These are phyloP conservation scores for Pezicula neosporulosa DNA, from an alignment of 2,329 filamentous ascomycete species.

Conservation along the genomic window DNA sequence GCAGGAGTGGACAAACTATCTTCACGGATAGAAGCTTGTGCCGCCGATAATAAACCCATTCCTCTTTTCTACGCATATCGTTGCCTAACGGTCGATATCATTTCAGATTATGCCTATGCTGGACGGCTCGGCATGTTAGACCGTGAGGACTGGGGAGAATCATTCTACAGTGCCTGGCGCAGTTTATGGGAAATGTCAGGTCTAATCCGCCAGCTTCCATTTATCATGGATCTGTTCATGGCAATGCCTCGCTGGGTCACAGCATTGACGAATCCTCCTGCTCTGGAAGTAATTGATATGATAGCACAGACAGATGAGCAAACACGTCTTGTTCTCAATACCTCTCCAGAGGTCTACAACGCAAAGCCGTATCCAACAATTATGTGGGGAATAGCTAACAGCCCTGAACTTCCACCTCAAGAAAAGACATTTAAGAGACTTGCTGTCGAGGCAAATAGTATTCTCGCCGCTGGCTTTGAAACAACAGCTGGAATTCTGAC, in stretches of 20 bases:
- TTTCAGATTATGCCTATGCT: conserved; percentile 6
- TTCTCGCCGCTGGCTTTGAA: conserved; percentile 30
- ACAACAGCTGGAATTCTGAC: conserved; percentile 29
- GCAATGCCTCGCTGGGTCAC: conserved; percentile 5
- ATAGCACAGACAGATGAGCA: conserved; percentile 1
- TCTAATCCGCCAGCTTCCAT: conserved; percentile 2
- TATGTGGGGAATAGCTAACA: conserved; percentile 4
- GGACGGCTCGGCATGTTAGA: conserved; percentile 24
- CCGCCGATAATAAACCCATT: conserved; percentile 12
- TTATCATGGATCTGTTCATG: conserved; percentile 4
- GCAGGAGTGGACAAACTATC: conserved; percentile 17
- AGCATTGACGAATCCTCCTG: background rate
- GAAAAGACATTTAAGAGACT: conserved; percentile 30
- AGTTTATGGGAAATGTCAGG: conserved; percentile 15
- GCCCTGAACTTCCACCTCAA: conserved; percentile 12
- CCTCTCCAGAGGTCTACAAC: conserved; percentile 1
- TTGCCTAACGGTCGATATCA: conserved; percentile 6
- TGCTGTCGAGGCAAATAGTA: conserved; percentile 26
- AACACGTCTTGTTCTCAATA: background rate
- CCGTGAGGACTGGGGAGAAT: conserved; percentile 14
- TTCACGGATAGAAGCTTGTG: conserved; percentile 6
- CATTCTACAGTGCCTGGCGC: conserved; percentile 23
- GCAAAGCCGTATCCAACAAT: conserved; percentile 3
- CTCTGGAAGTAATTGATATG: conserved; percentile 6
- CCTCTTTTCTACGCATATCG: conserved; percentile 21